Conservation (phyloP, 2,329 filamentous ascomycete genomes). For the Verticillium albo-atrum region DNA sequence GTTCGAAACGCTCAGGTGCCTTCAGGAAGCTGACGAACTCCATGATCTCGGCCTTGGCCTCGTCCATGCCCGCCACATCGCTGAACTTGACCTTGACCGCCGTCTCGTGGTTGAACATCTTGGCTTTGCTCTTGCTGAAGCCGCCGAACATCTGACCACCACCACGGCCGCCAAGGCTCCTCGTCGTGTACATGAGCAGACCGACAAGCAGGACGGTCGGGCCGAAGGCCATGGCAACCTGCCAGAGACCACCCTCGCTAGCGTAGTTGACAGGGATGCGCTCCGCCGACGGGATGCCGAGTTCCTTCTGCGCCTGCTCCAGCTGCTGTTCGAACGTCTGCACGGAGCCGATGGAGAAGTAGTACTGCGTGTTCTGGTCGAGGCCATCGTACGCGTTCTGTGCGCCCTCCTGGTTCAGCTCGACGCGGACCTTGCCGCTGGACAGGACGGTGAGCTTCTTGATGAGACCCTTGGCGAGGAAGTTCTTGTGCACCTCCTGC, state of each 20-base stretch:
- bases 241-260: conserved; percentile 69
- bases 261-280: conserved; percentile 90
- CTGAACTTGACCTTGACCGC: conserved; percentile 96
- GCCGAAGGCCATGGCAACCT: conserved; percentile 71
- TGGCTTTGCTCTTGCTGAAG: conserved; percentile 92
- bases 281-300: conserved; percentile 81
- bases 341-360: conserved; percentile 92
- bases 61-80: conserved; percentile 96
- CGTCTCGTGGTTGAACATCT: conserved; percentile 96
- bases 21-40: conserved; percentile 98
- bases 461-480: conserved; percentile 92
- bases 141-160: conserved; percentile 87
- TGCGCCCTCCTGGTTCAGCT: conserved; percentile 71
- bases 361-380: conserved; percentile 71
- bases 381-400: conserved; percentile 67
- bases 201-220: conserved; percentile 85
- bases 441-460: conserved; percentile 84
- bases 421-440: conserved; percentile 68
- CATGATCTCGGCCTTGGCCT: conserved; percentile 98
- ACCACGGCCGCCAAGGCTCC: conserved; percentile 66
- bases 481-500: conserved; percentile 92
- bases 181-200: conserved; percentile 72
- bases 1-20: conserved; percentile 87
- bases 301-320: conserved; percentile 81
- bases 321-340: conserved; percentile 88